A percentile compares a stretch with the other conserved stretches of the same genome.
Conservation (phyloP, 495 filamentous ascomycete genomes). For the Chaetomium tenue region DNA sequence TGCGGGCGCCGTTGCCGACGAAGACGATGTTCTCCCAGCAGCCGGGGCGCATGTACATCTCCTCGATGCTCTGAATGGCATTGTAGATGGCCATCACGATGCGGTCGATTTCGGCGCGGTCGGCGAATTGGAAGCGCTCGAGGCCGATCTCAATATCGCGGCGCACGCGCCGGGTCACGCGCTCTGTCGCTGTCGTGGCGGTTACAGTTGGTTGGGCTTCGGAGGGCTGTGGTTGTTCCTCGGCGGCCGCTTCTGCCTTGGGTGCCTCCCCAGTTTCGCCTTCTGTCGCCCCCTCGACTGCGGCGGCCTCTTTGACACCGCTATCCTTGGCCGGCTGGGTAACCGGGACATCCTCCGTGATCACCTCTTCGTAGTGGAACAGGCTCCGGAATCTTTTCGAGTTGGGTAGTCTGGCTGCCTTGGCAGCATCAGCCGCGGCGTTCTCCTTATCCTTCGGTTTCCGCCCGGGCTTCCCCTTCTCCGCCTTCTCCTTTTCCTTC, state of each 20-base stretch:
- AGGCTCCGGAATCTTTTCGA: constrained; percentile 69
- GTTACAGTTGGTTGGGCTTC: constrained; percentile 20
- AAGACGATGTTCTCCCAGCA: constrained; percentile 90
- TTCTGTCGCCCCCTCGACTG: constrained; percentile 21
- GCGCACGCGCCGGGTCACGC: constrained; percentile 49
- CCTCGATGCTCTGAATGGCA: constrained; percentile 72
- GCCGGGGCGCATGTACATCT: constrained; percentile 72
- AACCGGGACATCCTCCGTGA: constrained; percentile 56
- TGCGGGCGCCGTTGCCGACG: constrained; percentile 80
- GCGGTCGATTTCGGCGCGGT: constrained; percentile 67
- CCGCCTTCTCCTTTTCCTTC: constrained; percentile 88
- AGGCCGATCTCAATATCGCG: constrained; percentile 81
- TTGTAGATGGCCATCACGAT: constrained; percentile 81
- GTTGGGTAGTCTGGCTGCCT: constrained; percentile 69
- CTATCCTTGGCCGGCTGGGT: constrained; percentile 34
- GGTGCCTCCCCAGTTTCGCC: constrained; percentile 19
- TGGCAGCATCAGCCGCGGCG: constrained; percentile 52
- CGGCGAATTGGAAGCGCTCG: constrained; percentile 83
- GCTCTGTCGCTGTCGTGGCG: constrained; percentile 30
- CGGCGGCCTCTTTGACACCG: constrained; percentile 26
- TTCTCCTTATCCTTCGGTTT: constrained; percentile 58
- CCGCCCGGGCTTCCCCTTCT: constrained; percentile 53
- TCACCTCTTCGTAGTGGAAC: constrained; percentile 81
- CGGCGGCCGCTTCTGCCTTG: constrained; percentile 17
- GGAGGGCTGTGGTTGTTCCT: constrained; percentile 11